These are phyloP conservation scores for Ceratobasidium sp. DNA, from an alignment of 1,284 basidiomycete genomes.

Conservation along the genomic window DNA sequence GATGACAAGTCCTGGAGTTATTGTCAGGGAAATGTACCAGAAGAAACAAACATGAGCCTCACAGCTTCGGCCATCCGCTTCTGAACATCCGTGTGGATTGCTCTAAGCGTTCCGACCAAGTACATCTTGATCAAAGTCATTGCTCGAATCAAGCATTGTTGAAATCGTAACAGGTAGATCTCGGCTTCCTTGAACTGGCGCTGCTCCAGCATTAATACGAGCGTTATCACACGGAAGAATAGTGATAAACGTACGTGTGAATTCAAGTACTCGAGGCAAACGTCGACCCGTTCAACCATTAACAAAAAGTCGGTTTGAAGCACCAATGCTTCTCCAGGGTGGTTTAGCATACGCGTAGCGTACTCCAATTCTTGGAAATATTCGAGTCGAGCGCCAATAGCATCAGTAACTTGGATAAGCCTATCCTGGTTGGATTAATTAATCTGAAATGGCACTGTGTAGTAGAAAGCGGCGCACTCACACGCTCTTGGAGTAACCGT, in stretches of 20 bases:
- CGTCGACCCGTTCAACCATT: conserved; percentile 92
- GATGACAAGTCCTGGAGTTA: conserved; percentile 76
- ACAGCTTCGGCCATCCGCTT: conserved; percentile 80
- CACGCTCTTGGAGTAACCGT: conserved; percentile 85
- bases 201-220: conserved; percentile 57
- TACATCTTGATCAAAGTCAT: conserved; percentile 97
- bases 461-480: conserved; percentile 55
- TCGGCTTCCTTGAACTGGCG: conserved; percentile 90
- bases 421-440: conserved; percentile 64
- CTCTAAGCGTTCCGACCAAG: conserved; percentile 83
- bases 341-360: conserved; percentile 89
- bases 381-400: conserved; percentile 78
- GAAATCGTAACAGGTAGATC: conserved; percentile 90
- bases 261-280: conserved; percentile 89
- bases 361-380: conserved; percentile 93
- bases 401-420: conserved; percentile 79
- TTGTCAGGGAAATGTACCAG: conserved; percentile 12
- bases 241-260: conserved; percentile 71
- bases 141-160: conserved; percentile 93
- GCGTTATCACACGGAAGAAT: background rate
- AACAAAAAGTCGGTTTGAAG: conserved; percentile 89
- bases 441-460: conserved; percentile 6
- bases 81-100: conserved; percentile 77
- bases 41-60: conserved; percentile 36
- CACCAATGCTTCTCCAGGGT: conserved; percentile 90